Evolutionary conservation across 2,329 filamentous ascomycete species (phyloP), one percentile per base, ranked within the genome.

Genomic region (Magnaporthiopsis poae): DNA sequence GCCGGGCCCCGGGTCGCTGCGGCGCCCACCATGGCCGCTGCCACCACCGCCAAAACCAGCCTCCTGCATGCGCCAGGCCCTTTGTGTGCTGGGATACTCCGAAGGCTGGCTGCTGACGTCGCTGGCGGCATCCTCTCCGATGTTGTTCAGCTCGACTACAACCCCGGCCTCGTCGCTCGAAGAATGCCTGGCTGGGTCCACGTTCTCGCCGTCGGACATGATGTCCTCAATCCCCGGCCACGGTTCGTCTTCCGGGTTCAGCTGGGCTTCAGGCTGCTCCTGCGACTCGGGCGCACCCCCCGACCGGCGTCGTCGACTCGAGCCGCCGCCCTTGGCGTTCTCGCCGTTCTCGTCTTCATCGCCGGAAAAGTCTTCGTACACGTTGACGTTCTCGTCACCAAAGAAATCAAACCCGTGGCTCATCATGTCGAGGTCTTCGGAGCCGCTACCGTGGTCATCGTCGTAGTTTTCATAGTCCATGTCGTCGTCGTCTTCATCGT

Each of bases 151-250:
- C 15, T 68, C 67, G 18, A 64, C 61, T 33, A 33, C 29, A 21
- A 36, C 61, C 46, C 64, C 70, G 21, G 67, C 70, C 21, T 69
- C 63, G 62, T 70, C 65, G 7, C 66, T 68, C 56, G 69, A 73
- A 15, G 39, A 46, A 7, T 18, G 39, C 39, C 39, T 46, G 11
- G 71, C 69, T 2, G 82, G 82, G 62, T 85, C 80, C 46, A 81
- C 73, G 67, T 86, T 85, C 70, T 86, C 84, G 2, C 77, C 78
- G 64, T 85, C 80, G 0, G 78, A 79, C 69, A 79, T 76, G 61
- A 75, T 75, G 66, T 83, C 84, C 68, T 86, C 83, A 63, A 86
- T 83, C 11, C 84, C 84, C 0, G 80, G 81, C 82, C 84, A 85
- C 1, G 80, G 79, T 68, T 86, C 81, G 68, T 87, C 85, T 70